Evolutionary conservation across 768 basidiomycete genomes (phyloP), one percentile per base, ranked within the genome.

Genomic region (Rhizopogon sp.): DNA sequence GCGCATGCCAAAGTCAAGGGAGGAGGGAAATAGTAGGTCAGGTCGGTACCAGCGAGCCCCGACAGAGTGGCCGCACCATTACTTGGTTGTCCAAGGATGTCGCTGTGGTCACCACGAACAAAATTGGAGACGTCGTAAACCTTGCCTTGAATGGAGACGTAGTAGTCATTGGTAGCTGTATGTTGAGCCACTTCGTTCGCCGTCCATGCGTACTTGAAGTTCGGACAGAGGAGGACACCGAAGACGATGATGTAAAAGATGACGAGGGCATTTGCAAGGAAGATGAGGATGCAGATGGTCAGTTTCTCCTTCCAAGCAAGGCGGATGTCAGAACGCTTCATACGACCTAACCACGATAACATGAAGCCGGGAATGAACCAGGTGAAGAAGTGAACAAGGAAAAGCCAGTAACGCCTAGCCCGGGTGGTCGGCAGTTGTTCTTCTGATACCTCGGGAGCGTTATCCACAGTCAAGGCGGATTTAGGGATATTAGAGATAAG

Each of bases 251-350:
- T 84, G 64, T 84, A 85, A 72, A 87, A 87, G 60, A 87, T 65
- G 56, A 87, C 74, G 47, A 78, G 45, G 16, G 65, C 75, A 62
- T 87, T 87, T 52, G 76, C 63, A 35, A 79, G 54, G 54, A 80
- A 58, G 64, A 87, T 84, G 64, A 87, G 74, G 58, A 70, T 60
- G 69, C 79, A 85, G 60, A 87, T 86, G 6, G 85, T 79, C 50
- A 85, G 60, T 67, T 87, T 87, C 64, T 87, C 85, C 41, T 84
- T 74, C 85, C 85, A 87, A 0, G 85, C 85, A 43, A 86, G 76
- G 49, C 81, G 79, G 44, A 87, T 71, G 63, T 87, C 84, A 20
- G 83, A 80, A 9, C 84, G 80, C 65, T 85, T 84, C 85, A 87
- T 83, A 16, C 81, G 76, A 5, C 84, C 84, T 45, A 84, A 39